Conservation (phyloP, 306 rosid genomes). For the Psophocarpus tetragonolobus region DNA sequence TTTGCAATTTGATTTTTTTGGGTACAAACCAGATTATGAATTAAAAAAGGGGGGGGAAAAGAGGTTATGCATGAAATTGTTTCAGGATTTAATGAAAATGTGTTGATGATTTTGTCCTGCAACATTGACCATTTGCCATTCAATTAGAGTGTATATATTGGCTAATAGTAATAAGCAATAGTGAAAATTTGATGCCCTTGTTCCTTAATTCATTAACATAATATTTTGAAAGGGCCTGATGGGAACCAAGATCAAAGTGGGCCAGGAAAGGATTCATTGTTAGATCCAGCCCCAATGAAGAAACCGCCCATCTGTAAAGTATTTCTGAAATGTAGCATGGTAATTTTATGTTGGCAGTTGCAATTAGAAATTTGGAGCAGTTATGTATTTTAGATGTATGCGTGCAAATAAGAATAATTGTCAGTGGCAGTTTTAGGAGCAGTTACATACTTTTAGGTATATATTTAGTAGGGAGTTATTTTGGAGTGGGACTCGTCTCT, state of each 20-base stretch:
- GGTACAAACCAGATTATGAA: not conserved
- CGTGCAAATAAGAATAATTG: too few relatives aligned
- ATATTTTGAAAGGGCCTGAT: constrained; percentile 6
- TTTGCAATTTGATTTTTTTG: constrained; percentile 19
- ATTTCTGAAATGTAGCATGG: not conserved
- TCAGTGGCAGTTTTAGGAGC: too few relatives aligned
- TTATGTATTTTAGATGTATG: not conserved
- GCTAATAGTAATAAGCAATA: constrained; percentile 13
- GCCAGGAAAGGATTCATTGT: not conserved
- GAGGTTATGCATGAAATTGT: not conserved
- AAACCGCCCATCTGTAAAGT: not conserved
- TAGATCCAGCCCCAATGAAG: not conserved
- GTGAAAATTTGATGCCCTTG: constrained; percentile 1
- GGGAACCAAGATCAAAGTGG: not conserved
- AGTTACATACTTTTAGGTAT: too few relatives aligned
- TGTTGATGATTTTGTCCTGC: constrained; percentile 11
- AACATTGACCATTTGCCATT: not conserved
- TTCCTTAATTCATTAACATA: not conserved
- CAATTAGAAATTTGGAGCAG: not conserved
- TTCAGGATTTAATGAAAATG: not conserved
- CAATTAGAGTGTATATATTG: not conserved
- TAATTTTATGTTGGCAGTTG: not conserved
- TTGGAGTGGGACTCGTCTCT: not conserved
- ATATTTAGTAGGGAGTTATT: not conserved
- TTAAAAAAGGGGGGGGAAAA: not conserved